Evolutionary conservation across 176 grass and related monocot species (phyloP).

Genomic region (Aegilops sharonensis): DNA sequence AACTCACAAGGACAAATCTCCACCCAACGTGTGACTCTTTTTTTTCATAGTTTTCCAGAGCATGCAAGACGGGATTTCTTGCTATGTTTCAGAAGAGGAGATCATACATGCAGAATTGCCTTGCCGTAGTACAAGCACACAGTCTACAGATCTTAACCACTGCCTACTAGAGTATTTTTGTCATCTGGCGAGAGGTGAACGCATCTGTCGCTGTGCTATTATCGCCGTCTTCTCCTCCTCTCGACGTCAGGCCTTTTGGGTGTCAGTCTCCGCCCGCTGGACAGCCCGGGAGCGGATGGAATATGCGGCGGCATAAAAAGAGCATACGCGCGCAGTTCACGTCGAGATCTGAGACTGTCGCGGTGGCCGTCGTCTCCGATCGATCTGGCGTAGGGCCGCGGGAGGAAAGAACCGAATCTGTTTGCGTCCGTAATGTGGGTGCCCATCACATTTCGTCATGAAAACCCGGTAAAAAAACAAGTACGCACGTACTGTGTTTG

Average conservation of each 20-base stretch:
- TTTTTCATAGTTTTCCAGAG: no score
- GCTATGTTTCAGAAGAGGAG: neutral
- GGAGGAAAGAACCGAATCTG: neutral
- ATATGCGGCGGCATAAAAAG: conserved; percentile 51
- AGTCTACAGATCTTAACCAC: neutral
- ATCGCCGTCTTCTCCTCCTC: neutral
- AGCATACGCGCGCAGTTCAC: neutral
- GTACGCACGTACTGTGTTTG: no score
- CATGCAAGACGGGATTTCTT: no score
- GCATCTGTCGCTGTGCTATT: neutral
- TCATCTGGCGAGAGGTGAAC: conserved; percentile 24
- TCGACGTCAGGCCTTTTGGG: conserved; percentile 19
- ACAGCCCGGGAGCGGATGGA: neutral
- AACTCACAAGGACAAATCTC: no score
- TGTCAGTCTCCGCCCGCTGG: neutral
- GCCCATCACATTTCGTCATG: neutral
- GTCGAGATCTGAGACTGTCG: neutral
- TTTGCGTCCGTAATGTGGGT: neutral
- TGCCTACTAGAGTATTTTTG: neutral
- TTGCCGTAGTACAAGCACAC: neutral
- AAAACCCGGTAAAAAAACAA: neutral
- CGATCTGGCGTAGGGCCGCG: neutral
- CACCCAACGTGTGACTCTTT: no score
- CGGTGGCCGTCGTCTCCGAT: neutral
- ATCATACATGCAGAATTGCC: neutral